Conservation (phyloP, 345 rosid genomes). For the Eucalyptus grandis region DNA sequence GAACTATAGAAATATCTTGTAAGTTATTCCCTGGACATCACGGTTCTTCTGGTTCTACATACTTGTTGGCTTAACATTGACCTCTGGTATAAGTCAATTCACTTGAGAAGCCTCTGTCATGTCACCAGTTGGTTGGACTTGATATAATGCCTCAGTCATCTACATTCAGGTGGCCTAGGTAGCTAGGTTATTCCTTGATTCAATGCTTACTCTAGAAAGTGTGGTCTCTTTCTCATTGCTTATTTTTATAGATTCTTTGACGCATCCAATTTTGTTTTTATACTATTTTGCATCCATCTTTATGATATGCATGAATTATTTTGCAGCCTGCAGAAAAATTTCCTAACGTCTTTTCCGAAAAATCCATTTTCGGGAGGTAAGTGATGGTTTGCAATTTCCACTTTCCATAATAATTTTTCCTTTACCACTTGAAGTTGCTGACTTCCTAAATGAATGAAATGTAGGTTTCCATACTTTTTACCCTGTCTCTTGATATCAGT, state of each 20-base stretch:
- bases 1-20: not conserved
- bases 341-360: slow-evolving; percentile 33
- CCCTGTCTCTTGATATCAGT: slow-evolving; percentile 66
- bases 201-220: not conserved
- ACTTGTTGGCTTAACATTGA: not conserved
- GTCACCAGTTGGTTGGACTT: not conserved
- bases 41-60: not conserved
- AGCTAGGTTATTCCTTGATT: not conserved
- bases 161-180: not conserved
- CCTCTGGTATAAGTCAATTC: not conserved
- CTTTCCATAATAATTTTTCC: not conserved
- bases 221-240: not conserved
- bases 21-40: not conserved
- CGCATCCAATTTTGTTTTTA: not conserved
- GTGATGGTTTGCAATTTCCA: not conserved
- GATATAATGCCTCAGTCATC: not conserved
- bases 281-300: not conserved
- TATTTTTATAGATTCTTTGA: not conserved
- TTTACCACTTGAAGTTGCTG: not conserved
- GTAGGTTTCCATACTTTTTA: slow-evolving; percentile 75
- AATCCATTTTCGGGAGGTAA: slow-evolving; percentile 62
- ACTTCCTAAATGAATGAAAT: not conserved
- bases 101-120: not conserved
- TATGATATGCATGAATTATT: not conserved
- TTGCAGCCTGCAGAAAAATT: slow-evolving; percentile 66